phyloP scores from a whole-genome alignment of 768 basidiomycete species.

The Tricholoma terreum region DNA sequence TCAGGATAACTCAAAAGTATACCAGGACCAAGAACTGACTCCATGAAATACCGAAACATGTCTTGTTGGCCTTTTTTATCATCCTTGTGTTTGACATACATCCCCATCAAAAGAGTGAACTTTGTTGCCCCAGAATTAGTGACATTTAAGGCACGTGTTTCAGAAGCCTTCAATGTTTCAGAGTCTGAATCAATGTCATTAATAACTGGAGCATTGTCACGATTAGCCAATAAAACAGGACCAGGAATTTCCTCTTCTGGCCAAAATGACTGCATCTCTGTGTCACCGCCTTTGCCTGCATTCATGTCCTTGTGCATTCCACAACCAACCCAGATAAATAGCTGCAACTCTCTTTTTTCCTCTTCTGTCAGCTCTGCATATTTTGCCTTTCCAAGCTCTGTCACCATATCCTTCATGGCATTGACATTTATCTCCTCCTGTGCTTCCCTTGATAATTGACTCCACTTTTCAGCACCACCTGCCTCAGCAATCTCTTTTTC shows the following conservation, averaged over 20 bases:
- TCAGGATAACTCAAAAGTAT: conserved; percentile 27
- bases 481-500: conserved; percentile 18
- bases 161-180: conserved; percentile 8
- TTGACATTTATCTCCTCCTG: conserved; percentile 14
- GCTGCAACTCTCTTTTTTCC: conserved; percentile 13
- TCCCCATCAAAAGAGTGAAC: conserved; percentile 23
- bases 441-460: conserved; percentile 17
- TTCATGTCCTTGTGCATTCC: conserved; percentile 40
- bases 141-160: conserved; percentile 13
- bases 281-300: conserved; percentile 27
- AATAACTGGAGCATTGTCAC: conserved; percentile 23
- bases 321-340: conserved; percentile 37
- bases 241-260: conserved; percentile 7
- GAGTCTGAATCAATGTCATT: conserved; percentile 4
- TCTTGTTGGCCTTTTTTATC: conserved; percentile 36
- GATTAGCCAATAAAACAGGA: conserved; percentile 28
- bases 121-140: conserved; percentile 29
- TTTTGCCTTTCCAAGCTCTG: conserved; percentile 19
- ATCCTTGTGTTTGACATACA: conserved; percentile 33
- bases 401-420: conserved; percentile 13
- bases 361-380: conserved; percentile 17
- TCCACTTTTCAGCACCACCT: conserved; percentile 26
- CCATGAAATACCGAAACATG: conserved; percentile 15
- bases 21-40: conserved; percentile 17
- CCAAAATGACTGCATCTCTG: conserved; percentile 28